A percentile compares a stretch with the other conserved stretches of the same genome.
phyloP scores from a whole-genome alignment of 2,329 filamentous ascomycete genomes.

The Aspergillus arachidicola region DNA sequence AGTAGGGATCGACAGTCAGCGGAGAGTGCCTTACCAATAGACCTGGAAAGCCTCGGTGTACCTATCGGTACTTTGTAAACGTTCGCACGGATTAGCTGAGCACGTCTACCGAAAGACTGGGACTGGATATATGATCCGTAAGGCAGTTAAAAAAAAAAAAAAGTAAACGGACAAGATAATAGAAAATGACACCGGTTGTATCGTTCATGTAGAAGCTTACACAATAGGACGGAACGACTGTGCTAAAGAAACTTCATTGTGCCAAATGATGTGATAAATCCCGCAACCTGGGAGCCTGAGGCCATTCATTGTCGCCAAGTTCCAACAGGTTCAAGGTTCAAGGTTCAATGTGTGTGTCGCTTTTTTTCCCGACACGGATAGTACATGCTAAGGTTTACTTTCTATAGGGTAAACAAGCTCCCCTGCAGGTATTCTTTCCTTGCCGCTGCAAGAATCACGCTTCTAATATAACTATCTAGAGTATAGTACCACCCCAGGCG shows the following conservation, averaged over 20 bases:
- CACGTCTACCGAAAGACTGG: background rate
- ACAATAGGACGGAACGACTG: background rate
- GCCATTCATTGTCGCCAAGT: background rate
- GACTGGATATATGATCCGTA: background rate
- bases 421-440: background rate
- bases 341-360: background rate
- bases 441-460: background rate
- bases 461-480: background rate
- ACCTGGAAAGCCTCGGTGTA: background rate
- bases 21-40: too few relatives aligned
- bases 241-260: too few relatives aligned
- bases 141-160: background rate
- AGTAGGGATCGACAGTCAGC: too few relatives aligned
- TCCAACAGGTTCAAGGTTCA: too few relatives aligned
- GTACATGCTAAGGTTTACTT: background rate
- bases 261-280: too few relatives aligned
- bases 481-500: background rate
- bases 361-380: background rate
- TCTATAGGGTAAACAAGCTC: background rate
- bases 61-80: background rate
- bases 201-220: background rate
- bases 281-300: background rate
- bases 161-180: background rate
- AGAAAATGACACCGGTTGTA: background rate
- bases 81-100: background rate